Percentiles rank a stretch among this genome's conserved stretches.
phyloP scores from a whole-genome alignment of 176 grass and related monocot genomes.

The Rhynchospora breviuscula region DNA sequence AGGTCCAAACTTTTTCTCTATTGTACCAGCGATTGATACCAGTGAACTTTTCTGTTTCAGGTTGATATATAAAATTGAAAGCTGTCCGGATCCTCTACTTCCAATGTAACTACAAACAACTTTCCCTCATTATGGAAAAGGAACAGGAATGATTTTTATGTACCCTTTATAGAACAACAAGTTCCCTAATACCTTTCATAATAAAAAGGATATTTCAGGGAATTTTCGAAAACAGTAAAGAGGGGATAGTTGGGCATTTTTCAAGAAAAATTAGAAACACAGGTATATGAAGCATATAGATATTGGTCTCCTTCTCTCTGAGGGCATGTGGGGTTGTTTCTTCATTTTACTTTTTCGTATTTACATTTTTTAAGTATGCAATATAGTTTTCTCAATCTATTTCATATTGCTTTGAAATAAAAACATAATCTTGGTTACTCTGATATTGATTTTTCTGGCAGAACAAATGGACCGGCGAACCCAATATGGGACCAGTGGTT shows the following conservation, averaged over 20 bases:
- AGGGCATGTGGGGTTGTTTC: neutral
- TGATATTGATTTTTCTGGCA: constrained; percentile 26
- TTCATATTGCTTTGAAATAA: neutral
- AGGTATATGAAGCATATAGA: neutral
- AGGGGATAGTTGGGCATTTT: neutral
- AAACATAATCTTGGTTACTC: neutral
- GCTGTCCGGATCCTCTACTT: constrained; percentile 68
- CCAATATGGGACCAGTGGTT: constrained; percentile 82
- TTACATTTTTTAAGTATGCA: neutral
- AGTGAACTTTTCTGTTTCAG: constrained; percentile 30
- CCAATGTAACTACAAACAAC: constrained; percentile 48
- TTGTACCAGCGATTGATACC: neutral
- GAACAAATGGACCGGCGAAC: constrained; percentile 49
- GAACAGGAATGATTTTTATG: neutral
- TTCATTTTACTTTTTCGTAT: neutral
- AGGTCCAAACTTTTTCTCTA: neutral
- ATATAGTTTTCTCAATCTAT: neutral
- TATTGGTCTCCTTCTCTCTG: neutral
- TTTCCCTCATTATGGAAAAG: neutral
- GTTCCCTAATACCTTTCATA: neutral
- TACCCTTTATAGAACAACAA: neutral
- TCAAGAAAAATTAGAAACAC: neutral
- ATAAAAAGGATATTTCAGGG: neutral
- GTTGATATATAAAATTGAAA: constrained; percentile 49
- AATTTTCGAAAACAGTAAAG: neutral